Evolutionary conservation across 495 filamentous ascomycete genomes (phyloP).

Genomic region (Aspergillus mulundensis): DNA sequence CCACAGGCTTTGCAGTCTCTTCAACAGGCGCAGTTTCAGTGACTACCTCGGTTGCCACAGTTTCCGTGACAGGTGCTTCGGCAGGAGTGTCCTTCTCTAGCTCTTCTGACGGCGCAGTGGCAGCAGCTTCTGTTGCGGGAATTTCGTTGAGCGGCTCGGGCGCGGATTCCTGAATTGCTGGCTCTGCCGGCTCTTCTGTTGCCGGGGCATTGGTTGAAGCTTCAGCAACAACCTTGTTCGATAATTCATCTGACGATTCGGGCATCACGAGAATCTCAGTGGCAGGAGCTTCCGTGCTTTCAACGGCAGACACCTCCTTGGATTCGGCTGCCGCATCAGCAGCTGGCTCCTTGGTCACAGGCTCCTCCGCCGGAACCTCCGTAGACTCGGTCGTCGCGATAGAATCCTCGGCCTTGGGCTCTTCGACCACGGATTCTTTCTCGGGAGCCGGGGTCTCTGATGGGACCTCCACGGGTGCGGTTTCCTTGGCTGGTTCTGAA

Average conservation of each 20-base stretch:
- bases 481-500: slow-evolving; percentile 11
- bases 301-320: not conserved
- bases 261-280: not conserved
- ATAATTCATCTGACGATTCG: not conserved
- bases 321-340: not conserved
- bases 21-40: not conserved
- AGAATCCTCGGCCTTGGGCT: slow-evolving; percentile 9
- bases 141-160: not conserved
- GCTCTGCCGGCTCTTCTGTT: not conserved
- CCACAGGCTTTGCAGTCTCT: not conserved
- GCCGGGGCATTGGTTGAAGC: not conserved
- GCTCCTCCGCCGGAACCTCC: not conserved
- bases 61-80: not conserved
- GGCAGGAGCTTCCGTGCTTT: not conserved
- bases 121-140: not conserved
- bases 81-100: not conserved
- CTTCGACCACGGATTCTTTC: not conserved
- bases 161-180: not conserved
- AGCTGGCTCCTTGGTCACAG: not conserved
- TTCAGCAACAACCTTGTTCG: not conserved
- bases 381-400: slow-evolving; percentile 1
- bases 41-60: not conserved
- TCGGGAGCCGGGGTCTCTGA: not conserved
- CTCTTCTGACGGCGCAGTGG: slow-evolving; percentile 9
- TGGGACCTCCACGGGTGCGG: slow-evolving; percentile 1